A percentile compares a stretch with the other conserved stretches of the same genome.
Evolutionary conservation across 2,329 filamentous ascomycete species (phyloP).

Genomic region (Aspergillus piperis): DNA sequence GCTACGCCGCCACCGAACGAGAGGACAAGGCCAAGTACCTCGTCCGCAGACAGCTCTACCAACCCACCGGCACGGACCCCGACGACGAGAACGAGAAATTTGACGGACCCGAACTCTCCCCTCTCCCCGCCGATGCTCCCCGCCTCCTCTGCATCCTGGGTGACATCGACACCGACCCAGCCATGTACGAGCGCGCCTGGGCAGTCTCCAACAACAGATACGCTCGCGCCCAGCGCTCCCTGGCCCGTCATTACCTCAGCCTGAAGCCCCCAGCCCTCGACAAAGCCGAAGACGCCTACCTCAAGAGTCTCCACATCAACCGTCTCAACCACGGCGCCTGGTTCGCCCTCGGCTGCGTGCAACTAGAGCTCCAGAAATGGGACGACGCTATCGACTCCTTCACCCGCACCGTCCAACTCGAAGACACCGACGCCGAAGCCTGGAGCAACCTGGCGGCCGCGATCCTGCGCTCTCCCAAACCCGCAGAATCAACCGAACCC

Average conservation of each 20-base stretch:
- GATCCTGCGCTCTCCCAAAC: conserved; percentile 59
- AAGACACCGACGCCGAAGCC: conserved; percentile 85
- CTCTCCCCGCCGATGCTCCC: conserved; percentile 77
- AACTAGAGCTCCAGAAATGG: conserved; percentile 75
- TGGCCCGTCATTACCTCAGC: conserved; percentile 76
- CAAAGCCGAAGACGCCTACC: conserved; percentile 75
- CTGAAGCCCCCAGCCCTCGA: conserved; percentile 61
- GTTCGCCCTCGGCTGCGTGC: conserved; percentile 87
- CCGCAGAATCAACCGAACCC: conserved; percentile 22
- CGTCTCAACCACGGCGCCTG: conserved; percentile 80
- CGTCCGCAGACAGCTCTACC: conserved; percentile 76
- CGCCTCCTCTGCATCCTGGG: conserved; percentile 91
- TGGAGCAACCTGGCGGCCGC: conserved; percentile 95
- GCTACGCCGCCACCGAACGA: conserved; percentile 74
- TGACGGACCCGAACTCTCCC: conserved; percentile 69
- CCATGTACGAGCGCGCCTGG: conserved; percentile 85
- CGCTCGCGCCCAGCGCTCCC: conserved; percentile 80
- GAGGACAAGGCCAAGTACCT: conserved; percentile 81
- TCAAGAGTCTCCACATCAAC: conserved; percentile 74
- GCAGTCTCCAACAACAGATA: conserved; percentile 77
- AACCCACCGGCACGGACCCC: conserved; percentile 53
- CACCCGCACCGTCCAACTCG: conserved; percentile 76
- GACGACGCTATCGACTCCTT: conserved; percentile 81
- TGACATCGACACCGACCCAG: conserved; percentile 75
- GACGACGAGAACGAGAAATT: conserved; percentile 57